phyloP scores from a whole-genome alignment of 441 rosid genomes.

The Croton setiger region DNA sequence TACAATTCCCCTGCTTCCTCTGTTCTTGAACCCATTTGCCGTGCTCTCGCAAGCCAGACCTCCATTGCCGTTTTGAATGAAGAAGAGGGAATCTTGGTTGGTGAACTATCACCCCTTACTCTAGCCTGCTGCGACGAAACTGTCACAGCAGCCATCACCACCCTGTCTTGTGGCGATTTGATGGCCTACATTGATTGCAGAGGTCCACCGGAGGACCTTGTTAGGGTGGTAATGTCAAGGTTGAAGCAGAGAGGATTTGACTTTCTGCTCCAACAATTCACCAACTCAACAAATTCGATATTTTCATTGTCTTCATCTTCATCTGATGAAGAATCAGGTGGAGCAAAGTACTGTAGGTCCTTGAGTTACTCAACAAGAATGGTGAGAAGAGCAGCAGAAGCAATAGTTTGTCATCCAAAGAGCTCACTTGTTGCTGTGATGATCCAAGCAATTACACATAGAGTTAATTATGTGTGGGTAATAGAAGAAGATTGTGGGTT shows the following conservation, averaged over 20 bases:
- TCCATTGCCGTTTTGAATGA: conserved; percentile 74
- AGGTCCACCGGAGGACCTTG: conserved; percentile 80
- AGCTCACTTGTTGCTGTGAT: conserved; percentile 92
- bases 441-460: conserved; percentile 84
- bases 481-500: conserved; percentile 63
- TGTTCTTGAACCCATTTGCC: conserved; percentile 45
- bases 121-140: conserved; percentile 79
- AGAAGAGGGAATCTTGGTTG: conserved; percentile 47
- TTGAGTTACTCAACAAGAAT: conserved; percentile 72
- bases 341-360: conserved; percentile 45
- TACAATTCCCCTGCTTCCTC: conserved; percentile 71
- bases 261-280: conserved; percentile 50
- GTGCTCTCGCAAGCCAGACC: conserved; percentile 47
- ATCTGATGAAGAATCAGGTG: conserved; percentile 65
- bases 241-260: conserved; percentile 50
- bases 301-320: conserved; percentile 44
- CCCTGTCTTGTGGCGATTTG: conserved; percentile 71
- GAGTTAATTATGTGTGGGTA: conserved; percentile 92
- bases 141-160: conserved; percentile 62
- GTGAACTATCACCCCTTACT: conserved; percentile 79
- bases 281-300: conserved; percentile 16
- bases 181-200: conserved; percentile 94
- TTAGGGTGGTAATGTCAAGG: conserved; percentile 48
- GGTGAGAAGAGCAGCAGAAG: conserved; percentile 80
- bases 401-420: conserved; percentile 70